Conservation (phyloP, 345 rosid species). For the Camelina sativa region DNA sequence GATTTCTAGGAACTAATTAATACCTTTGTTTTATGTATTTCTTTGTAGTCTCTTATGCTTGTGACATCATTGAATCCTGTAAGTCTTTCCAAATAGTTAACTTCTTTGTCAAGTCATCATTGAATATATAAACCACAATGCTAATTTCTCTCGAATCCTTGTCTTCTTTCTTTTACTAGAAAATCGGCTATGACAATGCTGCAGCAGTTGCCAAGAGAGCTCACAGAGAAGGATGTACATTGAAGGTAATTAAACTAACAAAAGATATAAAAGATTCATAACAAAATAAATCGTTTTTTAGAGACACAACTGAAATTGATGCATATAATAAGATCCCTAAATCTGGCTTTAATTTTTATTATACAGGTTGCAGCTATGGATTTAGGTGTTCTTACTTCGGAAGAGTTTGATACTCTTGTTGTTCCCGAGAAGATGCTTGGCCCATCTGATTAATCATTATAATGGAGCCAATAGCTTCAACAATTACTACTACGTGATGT, state of each 20-base stretch:
- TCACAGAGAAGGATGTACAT: slow-evolving; percentile 85
- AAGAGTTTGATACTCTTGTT: slow-evolving; percentile 82
- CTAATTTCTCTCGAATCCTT: slow-evolving; percentile 7
- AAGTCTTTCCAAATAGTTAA: slow-evolving; percentile 43
- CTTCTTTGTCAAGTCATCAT: not conserved
- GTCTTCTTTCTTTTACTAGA: slow-evolving; percentile 51
- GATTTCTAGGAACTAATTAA: slow-evolving; percentile 1
- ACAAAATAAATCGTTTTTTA: too few species aligned
- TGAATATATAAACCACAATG: not conserved
- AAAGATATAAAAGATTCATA: not conserved
- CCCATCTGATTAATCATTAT: slow-evolving; percentile 54
- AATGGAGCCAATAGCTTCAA: too few species aligned
- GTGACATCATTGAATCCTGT: slow-evolving; percentile 96
- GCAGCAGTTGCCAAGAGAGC: slow-evolving; percentile 98
- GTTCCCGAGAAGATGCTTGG: slow-evolving; percentile 94
- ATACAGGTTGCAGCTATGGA: slow-evolving; percentile 71
- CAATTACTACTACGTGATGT: not conserved
- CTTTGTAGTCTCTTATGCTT: slow-evolving; percentile 83
- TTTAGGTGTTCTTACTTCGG: slow-evolving; percentile 68
- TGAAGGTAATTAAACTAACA: slow-evolving; percentile 62
- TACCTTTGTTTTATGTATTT: not conserved
- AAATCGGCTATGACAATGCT: slow-evolving; percentile 93
- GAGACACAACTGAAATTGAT: not conserved
- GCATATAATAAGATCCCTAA: not conserved
- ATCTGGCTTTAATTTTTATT: slow-evolving; percentile 18